Evolutionary conservation across 257 asterid species (phyloP).

Genomic region (Leptodermis oblonga): DNA sequence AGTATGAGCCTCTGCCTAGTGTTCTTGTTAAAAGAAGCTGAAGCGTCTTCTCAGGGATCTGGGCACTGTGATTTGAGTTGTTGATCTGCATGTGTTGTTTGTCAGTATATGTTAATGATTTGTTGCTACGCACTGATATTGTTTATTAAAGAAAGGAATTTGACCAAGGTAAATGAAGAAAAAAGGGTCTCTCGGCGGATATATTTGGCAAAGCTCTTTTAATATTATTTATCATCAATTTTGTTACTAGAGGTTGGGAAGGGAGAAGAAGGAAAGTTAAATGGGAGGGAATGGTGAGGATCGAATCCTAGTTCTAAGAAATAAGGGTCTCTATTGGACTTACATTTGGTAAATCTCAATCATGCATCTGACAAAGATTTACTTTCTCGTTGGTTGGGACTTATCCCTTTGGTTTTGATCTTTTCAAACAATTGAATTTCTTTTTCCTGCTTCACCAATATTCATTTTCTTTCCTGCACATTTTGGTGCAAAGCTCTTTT

Average conservation of each 20-base stretch:
- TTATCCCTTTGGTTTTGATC: neutral
- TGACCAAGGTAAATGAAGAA: neutral
- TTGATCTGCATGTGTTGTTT: neutral
- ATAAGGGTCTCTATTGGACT: neutral
- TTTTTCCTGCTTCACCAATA: conserved; percentile 14
- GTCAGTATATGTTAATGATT: neutral
- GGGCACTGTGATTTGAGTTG: neutral
- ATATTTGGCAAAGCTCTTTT: neutral
- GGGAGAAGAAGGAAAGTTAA: neutral
- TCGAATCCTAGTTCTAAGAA: neutral
- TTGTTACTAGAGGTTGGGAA: conserved; percentile 1
- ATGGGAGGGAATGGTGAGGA: neutral
- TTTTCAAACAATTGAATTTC: neutral
- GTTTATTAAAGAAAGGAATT: neutral
- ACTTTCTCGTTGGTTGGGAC: neutral
- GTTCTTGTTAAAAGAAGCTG: neutral
- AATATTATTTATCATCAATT: neutral
- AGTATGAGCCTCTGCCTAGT: neutral
- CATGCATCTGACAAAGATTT: neutral
- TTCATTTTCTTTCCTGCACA: conserved; percentile 8
- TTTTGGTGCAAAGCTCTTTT: conserved; percentile 42
- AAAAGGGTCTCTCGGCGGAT: neutral
- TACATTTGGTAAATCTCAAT: conserved; percentile 2
- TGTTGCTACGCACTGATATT: neutral
- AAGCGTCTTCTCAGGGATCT: neutral